Conservation (phyloP, 495 filamentous ascomycete genomes). For the Tuber indicum region DNA sequence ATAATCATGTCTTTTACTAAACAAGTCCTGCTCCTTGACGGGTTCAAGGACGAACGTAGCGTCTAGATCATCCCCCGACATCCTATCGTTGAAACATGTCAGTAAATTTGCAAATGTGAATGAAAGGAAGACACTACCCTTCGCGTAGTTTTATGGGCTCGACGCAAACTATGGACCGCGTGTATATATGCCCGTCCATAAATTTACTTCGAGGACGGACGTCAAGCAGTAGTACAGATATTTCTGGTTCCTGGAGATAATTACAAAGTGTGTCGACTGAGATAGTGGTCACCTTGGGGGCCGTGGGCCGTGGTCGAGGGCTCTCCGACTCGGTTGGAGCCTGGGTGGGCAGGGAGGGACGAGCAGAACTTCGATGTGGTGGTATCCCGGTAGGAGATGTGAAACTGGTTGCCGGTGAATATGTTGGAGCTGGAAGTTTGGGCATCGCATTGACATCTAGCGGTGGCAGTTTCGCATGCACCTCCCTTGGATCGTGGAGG, state of each 20-base stretch:
- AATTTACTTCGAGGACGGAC: constrained; percentile 74
- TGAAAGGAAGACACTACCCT: constrained; percentile 38
- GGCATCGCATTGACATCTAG: constrained; percentile 36
- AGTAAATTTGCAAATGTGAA: constrained; percentile 2
- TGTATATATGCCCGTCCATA: constrained; percentile 80
- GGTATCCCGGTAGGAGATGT: constrained; percentile 24
- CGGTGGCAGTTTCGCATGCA: constrained; percentile 21
- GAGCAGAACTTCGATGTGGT: constrained; percentile 28
- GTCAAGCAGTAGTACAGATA: constrained; percentile 74
- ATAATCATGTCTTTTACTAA: constrained; percentile 68
- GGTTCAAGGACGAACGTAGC: constrained; percentile 78
- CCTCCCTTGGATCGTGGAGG: constrained; percentile 25
- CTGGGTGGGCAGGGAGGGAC: constrained; percentile 10
- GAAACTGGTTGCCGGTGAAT: constrained; percentile 40
- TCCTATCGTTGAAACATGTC: constrained; percentile 44
- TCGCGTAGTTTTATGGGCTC: constrained; percentile 72
- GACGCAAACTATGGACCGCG: constrained; percentile 74
- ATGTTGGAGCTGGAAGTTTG: constrained; percentile 38
- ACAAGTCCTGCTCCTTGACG: constrained; percentile 60
- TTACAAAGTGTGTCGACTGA: constrained; percentile 58
- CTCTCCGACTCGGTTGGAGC: constrained; percentile 16
- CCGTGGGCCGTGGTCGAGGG: constrained; percentile 30
- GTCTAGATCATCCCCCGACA: constrained; percentile 77
- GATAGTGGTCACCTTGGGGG: constrained; percentile 60
- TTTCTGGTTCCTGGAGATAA: constrained; percentile 51